A percentile compares a stretch with the other conserved stretches of the same genome.
phyloP scores from a whole-genome alignment of 2,329 filamentous ascomycete species.

The Trichoderma polysporum region DNA sequence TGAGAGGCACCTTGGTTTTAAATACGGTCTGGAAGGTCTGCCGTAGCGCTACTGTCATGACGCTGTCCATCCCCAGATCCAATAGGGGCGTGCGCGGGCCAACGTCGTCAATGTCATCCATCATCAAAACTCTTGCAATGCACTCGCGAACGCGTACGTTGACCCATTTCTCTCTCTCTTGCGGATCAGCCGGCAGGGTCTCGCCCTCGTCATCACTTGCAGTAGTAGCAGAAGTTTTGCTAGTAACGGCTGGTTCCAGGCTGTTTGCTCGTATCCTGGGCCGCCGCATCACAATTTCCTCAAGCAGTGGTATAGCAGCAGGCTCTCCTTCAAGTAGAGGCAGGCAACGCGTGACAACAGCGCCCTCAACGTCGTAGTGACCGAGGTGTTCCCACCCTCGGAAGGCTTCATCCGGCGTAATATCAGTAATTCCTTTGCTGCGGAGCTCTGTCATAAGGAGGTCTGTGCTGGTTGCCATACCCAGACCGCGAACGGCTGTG shows the following conservation, averaged over 20 bases:
- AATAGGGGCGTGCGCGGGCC: neutral
- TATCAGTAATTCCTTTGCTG: conserved; percentile 22
- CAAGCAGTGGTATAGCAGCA: neutral
- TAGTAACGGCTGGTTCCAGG: neutral
- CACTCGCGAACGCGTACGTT: neutral
- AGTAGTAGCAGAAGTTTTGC: neutral
- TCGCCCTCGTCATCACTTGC: neutral
- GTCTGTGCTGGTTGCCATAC: conserved; percentile 20
- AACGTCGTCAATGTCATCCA: conserved; percentile 2
- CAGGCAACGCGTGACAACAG: conserved; percentile 17
- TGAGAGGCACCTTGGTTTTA: neutral
- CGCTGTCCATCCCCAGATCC: conserved; percentile 8
- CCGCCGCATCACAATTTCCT: conserved; percentile 12
- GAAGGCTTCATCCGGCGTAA: conserved; percentile 20
- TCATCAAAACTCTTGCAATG: neutral
- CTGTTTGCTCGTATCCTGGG: neutral
- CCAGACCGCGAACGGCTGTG: conserved; percentile 11
- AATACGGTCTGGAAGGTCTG: neutral
- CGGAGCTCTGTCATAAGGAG: conserved; percentile 18
- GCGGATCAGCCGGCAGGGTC: neutral
- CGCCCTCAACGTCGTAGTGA: conserved; percentile 14
- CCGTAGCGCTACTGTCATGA: conserved; percentile 13
- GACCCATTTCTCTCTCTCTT: neutral
- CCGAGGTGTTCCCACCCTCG: conserved; percentile 17
- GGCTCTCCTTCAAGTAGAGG: conserved; percentile 13